Evolutionary conservation across 1,284 basidiomycete species (phyloP).

Genomic region (Apiotrichum brassicae): DNA sequence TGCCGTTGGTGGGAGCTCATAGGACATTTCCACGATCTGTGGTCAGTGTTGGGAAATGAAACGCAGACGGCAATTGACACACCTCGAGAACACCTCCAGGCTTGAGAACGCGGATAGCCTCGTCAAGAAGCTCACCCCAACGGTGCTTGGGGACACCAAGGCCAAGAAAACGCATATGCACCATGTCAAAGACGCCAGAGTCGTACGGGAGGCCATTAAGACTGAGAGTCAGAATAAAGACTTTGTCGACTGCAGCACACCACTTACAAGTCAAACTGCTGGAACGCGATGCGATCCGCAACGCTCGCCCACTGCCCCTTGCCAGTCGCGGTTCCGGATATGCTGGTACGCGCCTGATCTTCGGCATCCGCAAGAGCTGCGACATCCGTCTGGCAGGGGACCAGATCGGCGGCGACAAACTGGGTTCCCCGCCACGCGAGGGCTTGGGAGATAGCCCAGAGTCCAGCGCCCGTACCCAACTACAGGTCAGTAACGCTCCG

Average conservation of each 20-base stretch:
- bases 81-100: slow-evolving; percentile 43
- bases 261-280: slow-evolving; percentile 41
- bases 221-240: slow-evolving; percentile 16
- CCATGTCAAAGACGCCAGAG: slow-evolving; percentile 42
- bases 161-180: slow-evolving; percentile 43
- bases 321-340: slow-evolving; percentile 11
- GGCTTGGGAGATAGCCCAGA: slow-evolving; percentile 44
- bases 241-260: too few relatives aligned
- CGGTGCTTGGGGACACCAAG: slow-evolving; percentile 42
- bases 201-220: slow-evolving; percentile 41
- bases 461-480: slow-evolving; percentile 42
- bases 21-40: slow-evolving; percentile 42
- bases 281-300: slow-evolving; percentile 34
- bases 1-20: slow-evolving; percentile 24
- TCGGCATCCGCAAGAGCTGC: slow-evolving; percentile 21
- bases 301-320: slow-evolving; percentile 36
- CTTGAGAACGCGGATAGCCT: slow-evolving; percentile 40
- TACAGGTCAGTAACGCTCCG: slow-evolving; percentile 1
- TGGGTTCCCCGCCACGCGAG: slow-evolving; percentile 31
- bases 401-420: slow-evolving; percentile 41
- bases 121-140: slow-evolving; percentile 41
- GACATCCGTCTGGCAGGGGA: slow-evolving; percentile 37
- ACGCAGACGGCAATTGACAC: background rate
- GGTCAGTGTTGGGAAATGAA: background rate
- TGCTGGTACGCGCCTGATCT: slow-evolving; percentile 16